Evolutionary conservation across 257 asterid species (phyloP).

Genomic region (Ilex aquifolium): DNA sequence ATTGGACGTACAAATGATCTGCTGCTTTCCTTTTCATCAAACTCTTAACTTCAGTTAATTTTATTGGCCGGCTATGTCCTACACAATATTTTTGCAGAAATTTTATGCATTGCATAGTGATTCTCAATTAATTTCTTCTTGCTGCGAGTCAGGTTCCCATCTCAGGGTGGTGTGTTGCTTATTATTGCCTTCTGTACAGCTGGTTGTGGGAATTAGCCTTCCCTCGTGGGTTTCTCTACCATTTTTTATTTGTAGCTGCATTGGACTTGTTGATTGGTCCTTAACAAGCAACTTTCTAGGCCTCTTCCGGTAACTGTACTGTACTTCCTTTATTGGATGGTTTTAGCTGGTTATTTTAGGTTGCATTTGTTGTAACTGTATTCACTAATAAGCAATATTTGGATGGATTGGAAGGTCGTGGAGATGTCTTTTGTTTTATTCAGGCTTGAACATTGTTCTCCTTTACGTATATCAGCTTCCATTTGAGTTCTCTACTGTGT

Average conservation of each 20-base stretch:
- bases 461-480: conserved; percentile 20
- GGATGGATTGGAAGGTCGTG: conserved; percentile 17
- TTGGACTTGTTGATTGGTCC: conserved; percentile 18
- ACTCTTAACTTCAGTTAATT: no score
- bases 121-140: no score
- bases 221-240: conserved; percentile 19
- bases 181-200: conserved; percentile 14
- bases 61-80: no score
- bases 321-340: neutral
- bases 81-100: no score
- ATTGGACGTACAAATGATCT: no score
- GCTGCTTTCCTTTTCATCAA: no score
- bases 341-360: neutral
- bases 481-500: conserved; percentile 5
- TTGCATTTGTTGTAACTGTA: neutral
- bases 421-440: conserved; percentile 13
- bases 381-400: conserved; percentile 5
- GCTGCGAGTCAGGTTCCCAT: conserved; percentile 6
- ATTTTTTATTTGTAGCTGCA: conserved; percentile 19
- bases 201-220: conserved; percentile 19
- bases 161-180: conserved; percentile 10
- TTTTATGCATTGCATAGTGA: no score
- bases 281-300: conserved; percentile 16
- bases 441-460: conserved; percentile 11
- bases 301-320: conserved; percentile 15